Evolutionary conservation across 306 rosid genomes (phyloP).

Genomic region (Echinosophora koreensis): DNA sequence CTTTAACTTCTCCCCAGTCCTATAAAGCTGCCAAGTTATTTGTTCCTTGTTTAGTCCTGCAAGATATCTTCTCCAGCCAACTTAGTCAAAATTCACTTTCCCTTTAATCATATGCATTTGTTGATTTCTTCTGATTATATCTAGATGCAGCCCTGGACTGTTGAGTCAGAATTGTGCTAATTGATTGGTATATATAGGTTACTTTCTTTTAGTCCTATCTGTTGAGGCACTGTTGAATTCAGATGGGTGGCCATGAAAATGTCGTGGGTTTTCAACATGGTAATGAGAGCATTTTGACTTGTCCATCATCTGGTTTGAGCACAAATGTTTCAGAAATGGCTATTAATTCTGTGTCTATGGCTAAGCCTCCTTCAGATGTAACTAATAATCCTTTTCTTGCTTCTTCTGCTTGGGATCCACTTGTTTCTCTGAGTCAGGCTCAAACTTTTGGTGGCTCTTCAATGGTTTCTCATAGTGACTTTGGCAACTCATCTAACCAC

Average conservation of each 20-base stretch:
- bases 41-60: conserved; percentile 93
- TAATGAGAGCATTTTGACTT: conserved; percentile 61
- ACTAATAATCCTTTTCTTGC: conserved; percentile 69
- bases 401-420: conserved; percentile 94
- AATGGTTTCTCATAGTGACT: conserved; percentile 69
- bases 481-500: conserved; percentile 67
- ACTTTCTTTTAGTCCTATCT: conserved; percentile 42
- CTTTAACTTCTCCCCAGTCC: conserved; percentile 78
- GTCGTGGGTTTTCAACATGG: conserved; percentile 74
- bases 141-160: conserved; percentile 44
- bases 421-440: conserved; percentile 75
- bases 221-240: conserved; percentile 48
- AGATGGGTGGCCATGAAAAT: conserved; percentile 80
- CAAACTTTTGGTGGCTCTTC: conserved; percentile 81
- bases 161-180: conserved; percentile 50
- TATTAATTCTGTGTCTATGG: conserved; percentile 66
- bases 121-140: conserved; percentile 45
- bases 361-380: conserved; percentile 68
- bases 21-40: conserved; percentile 87
- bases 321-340: conserved; percentile 67
- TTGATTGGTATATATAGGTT: conserved; percentile 38
- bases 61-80: conserved; percentile 73
- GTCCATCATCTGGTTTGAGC: conserved; percentile 68
- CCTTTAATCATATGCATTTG: conserved; percentile 59
- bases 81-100: conserved; percentile 80